A percentile compares a stretch with the other conserved stretches of the same genome.
Evolutionary conservation across 1,139 yeast species (phyloP).

Genomic region (Magnusiomyces clavatus): DNA sequence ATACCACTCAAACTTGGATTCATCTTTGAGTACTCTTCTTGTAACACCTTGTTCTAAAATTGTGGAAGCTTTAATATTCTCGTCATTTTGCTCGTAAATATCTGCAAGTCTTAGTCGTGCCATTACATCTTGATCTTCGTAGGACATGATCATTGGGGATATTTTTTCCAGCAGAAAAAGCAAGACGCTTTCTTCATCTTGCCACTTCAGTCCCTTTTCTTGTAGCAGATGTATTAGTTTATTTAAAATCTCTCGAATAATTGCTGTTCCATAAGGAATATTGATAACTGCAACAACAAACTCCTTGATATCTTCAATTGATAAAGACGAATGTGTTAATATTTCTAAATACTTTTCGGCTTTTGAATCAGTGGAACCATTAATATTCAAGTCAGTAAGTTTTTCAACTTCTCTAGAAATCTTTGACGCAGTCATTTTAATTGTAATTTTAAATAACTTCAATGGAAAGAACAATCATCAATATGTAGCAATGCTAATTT

Average conservation of each 20-base stretch:
- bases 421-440: too few species aligned
- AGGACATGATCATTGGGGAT: constrained; percentile 22
- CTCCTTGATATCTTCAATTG: neutral
- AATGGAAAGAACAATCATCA: too few species aligned
- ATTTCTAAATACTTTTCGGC: constrained; percentile 1
- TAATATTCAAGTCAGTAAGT: too few species aligned
- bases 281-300: constrained; percentile 9
- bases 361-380: too few species aligned
- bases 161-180: constrained; percentile 14
- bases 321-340: neutral
- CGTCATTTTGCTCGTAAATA: constrained; percentile 22
- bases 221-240: constrained; percentile 1
- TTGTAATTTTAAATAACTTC: too few species aligned
- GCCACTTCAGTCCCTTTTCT: neutral
- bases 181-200: constrained; percentile 14
- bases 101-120: constrained; percentile 26
- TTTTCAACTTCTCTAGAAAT: too few species aligned
- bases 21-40: constrained; percentile 23
- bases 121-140: constrained; percentile 26
- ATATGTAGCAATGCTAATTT: too few species aligned
- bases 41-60: constrained; percentile 24
- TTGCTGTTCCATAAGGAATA: constrained; percentile 13
- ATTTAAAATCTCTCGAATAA: constrained; percentile 8
- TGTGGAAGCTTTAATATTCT: constrained; percentile 25
- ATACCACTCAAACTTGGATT: constrained; percentile 23